phyloP scores from a whole-genome alignment of 2,329 filamentous ascomycete species.

The Lasiodiplodia sp. region DNA sequence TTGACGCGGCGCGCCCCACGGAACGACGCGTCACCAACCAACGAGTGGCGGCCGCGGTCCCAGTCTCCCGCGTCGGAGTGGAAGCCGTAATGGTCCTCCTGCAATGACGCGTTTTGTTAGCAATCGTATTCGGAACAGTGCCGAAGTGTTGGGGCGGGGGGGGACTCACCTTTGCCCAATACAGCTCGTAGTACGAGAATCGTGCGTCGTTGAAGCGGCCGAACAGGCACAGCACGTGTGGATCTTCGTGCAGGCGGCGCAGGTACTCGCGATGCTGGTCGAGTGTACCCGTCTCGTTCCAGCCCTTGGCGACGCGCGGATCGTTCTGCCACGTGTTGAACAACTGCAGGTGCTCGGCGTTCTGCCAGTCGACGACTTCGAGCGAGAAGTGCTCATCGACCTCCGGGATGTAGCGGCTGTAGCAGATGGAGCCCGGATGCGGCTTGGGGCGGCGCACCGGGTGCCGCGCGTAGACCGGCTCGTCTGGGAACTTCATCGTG shows the following conservation, averaged over 20 bases:
- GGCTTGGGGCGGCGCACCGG: constrained; percentile 77
- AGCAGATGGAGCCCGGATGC: constrained; percentile 71
- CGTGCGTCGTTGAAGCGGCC: constrained; percentile 73
- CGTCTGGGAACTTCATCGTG: constrained; percentile 55
- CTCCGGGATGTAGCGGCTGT: constrained; percentile 81
- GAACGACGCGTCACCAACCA: constrained; percentile 65
- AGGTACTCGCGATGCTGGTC: constrained; percentile 79
- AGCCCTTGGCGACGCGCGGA: constrained; percentile 78
- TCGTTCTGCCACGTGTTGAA: constrained; percentile 88
- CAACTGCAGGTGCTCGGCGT: constrained; percentile 69
- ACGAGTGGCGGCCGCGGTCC: constrained; percentile 67
- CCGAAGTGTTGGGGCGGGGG: not conserved
- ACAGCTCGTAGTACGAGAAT: constrained; percentile 83
- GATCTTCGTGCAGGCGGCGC: constrained; percentile 71
- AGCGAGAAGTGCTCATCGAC: constrained; percentile 79
- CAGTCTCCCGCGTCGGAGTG: constrained; percentile 64
- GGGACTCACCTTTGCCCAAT: constrained; percentile 71
- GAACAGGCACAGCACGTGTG: constrained; percentile 74
- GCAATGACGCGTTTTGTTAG: no score
- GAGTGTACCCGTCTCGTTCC: constrained; percentile 79
- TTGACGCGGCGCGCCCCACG: constrained; percentile 63
- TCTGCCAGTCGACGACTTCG: constrained; percentile 71
- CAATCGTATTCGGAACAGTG: no score
- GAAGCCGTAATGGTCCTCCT: constrained; percentile 65
- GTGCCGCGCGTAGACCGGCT: constrained; percentile 69